A percentile compares a stretch with the other conserved stretches of the same genome.
phyloP scores from a whole-genome alignment of 2,329 filamentous ascomycete species.

The Colletotrichum kahawae region DNA sequence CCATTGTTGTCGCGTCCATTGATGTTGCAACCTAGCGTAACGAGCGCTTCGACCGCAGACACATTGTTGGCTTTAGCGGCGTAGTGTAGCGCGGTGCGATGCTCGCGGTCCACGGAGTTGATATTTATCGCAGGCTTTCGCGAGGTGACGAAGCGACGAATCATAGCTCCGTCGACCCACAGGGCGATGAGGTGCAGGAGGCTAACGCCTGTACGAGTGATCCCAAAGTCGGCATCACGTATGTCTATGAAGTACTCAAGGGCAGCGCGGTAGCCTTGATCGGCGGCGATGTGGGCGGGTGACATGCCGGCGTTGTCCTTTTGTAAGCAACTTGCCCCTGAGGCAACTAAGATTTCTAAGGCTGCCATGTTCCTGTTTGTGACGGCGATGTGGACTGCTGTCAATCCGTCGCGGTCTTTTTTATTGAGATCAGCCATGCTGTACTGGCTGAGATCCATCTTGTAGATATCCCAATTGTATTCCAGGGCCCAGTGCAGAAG shows the following conservation, averaged over 20 bases:
- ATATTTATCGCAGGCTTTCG: background rate
- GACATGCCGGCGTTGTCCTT: background rate
- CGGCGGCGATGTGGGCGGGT: background rate
- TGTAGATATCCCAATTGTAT: background rate
- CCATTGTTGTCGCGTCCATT: background rate
- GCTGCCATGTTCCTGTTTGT: background rate
- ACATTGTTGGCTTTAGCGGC: rapidly evolving
- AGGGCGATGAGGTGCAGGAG: background rate
- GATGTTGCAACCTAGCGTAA: background rate
- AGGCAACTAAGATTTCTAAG: rapidly evolving
- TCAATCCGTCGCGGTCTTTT: background rate
- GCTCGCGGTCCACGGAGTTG: background rate
- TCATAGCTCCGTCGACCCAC: rapidly evolving
- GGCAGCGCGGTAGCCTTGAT: background rate
- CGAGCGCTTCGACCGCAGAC: background rate
- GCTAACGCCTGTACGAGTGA: background rate
- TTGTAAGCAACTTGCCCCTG: background rate
- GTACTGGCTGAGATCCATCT: background rate
- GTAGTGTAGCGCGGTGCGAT: background rate
- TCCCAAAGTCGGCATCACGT: background rate
- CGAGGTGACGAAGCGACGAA: rapidly evolving
- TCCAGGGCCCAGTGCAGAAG: background rate
- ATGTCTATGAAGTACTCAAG: background rate
- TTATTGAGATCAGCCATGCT: background rate
- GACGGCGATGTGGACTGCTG: background rate